phyloP scores from a whole-genome alignment of 2,329 filamentous ascomycete species.

The Blastomyces parvus region DNA sequence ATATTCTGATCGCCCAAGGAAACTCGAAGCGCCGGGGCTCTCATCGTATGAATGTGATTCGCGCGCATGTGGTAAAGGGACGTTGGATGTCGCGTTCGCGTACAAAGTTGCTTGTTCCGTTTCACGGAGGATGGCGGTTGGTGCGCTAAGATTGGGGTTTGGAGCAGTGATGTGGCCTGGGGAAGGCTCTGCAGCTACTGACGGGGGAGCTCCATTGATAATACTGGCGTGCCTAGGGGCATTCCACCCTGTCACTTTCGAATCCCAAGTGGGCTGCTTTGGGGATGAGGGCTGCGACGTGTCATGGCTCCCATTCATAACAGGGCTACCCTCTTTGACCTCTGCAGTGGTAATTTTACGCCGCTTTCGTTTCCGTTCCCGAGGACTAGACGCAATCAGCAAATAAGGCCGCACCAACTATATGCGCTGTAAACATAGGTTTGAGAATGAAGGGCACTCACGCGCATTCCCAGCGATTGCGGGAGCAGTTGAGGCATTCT shows the following conservation, averaged over 20 bases:
- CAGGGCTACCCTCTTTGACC: slow-evolving; percentile 6
- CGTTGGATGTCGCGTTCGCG: not conserved
- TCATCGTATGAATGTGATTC: slow-evolving; percentile 15
- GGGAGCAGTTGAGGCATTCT: slow-evolving; percentile 21
- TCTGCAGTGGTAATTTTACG: slow-evolving; percentile 13
- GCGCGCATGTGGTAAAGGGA: slow-evolving; percentile 5
- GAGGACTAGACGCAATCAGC: slow-evolving; percentile 13
- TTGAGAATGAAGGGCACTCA: slow-evolving; percentile 7
- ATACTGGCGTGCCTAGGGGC: not conserved
- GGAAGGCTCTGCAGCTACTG: not conserved
- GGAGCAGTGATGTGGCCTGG: not conserved
- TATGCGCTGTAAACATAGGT: not conserved
- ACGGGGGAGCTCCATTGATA: not conserved
- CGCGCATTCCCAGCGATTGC: slow-evolving; percentile 24
- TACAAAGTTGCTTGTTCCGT: not conserved
- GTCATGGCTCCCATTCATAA: not conserved
- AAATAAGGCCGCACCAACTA: not conserved
- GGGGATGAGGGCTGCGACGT: not conserved
- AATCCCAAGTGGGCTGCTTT: not conserved
- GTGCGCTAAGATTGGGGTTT: not conserved
- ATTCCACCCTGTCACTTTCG: not conserved
- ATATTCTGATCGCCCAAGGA: slow-evolving; percentile 25
- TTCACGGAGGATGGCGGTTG: slow-evolving; percentile 1
- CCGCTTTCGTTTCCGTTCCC: slow-evolving; percentile 18
- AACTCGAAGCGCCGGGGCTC: slow-evolving; percentile 19